Conservation (phyloP, 768 basidiomycete genomes). For the Amanita fuliginea region DNA sequence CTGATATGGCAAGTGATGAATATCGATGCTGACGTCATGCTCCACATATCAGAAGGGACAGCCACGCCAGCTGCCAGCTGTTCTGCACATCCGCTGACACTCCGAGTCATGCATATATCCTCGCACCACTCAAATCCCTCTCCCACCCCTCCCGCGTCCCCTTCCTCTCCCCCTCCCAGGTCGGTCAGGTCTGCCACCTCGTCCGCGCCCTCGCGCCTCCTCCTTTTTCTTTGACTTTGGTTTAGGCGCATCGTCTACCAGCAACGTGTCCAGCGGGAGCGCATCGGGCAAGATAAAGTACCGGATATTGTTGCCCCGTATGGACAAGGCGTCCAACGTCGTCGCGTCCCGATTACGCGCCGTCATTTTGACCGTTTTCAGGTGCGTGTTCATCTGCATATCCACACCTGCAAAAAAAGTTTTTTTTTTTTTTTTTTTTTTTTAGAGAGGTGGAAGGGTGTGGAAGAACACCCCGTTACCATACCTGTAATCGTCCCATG, state of each 20-base stretch:
- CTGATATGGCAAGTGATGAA: too few species aligned
- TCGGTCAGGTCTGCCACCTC: conserved; percentile 39
- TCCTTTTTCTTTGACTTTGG: conserved; percentile 92
- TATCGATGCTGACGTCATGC: too few species aligned
- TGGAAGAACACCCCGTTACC: too few species aligned
- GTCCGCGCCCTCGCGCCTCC: conserved; percentile 55
- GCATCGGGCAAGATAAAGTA: conserved; percentile 98
- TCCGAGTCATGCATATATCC: too few species aligned
- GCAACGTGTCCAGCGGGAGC: conserved; percentile 87
- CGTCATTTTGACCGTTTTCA: conserved; percentile 98
- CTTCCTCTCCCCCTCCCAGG: conserved; percentile 40
- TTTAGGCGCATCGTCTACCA: conserved; percentile 97
- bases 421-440: too few species aligned
- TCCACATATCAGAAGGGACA: too few species aligned
- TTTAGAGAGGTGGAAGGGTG: too few species aligned
- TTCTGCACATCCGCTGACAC: too few species aligned
- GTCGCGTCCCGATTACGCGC: conserved; percentile 80
- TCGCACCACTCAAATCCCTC: conserved; percentile 3
- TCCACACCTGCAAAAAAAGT: conserved; percentile 70
- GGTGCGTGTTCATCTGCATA: conserved; percentile 98
- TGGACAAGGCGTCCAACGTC: conserved; percentile 82
- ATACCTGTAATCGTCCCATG: conserved; percentile 97
- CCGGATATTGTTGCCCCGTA: conserved; percentile 93
- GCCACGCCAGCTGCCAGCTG: too few species aligned
- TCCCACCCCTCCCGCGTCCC: conserved; percentile 11